A percentile compares a stretch with the other conserved stretches of the same genome.
phyloP scores from a whole-genome alignment of 768 basidiomycete genomes.

The Tylopilus sp. region DNA sequence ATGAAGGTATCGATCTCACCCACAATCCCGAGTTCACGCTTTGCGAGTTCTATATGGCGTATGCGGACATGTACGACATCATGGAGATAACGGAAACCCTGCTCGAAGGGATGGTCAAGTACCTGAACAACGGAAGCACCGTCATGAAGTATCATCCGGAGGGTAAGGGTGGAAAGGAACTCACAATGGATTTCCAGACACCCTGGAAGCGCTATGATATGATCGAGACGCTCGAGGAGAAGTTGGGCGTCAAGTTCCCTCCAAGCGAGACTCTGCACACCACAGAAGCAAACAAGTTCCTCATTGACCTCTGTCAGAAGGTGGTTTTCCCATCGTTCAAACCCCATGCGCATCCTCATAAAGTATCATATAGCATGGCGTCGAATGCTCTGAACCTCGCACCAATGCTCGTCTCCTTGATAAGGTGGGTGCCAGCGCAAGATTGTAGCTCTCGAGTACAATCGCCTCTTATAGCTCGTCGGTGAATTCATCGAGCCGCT shows the following conservation, averaged over 20 bases:
- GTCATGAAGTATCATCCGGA: constrained; percentile 88
- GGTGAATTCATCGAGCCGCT: constrained; percentile 97
- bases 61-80: constrained; percentile 97
- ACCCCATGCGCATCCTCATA: neutral
- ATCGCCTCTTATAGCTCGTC: constrained; percentile 60
- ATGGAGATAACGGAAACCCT: constrained; percentile 96
- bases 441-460: neutral
- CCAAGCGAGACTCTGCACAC: constrained; percentile 88
- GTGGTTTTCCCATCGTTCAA: constrained; percentile 35
- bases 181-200: constrained; percentile 81
- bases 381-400: constrained; percentile 94
- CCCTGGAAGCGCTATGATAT: constrained; percentile 99
- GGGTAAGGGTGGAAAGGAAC: constrained; percentile 76
- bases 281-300: constrained; percentile 81
- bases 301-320: constrained; percentile 82
- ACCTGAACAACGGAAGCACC: constrained; percentile 75
- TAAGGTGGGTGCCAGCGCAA: constrained; percentile 52
- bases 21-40: constrained; percentile 99
- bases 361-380: constrained; percentile 64
- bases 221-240: constrained; percentile 94
- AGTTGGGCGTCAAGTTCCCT: constrained; percentile 89
- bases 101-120: constrained; percentile 88
- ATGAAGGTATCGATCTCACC: constrained; percentile 97
- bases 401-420: constrained; percentile 94
- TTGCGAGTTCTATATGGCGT: constrained; percentile 99